Evolutionary conservation across 169 alveolate genomes (phyloP).

Genomic region (Pseudocohnilembus persalinus): DNA sequence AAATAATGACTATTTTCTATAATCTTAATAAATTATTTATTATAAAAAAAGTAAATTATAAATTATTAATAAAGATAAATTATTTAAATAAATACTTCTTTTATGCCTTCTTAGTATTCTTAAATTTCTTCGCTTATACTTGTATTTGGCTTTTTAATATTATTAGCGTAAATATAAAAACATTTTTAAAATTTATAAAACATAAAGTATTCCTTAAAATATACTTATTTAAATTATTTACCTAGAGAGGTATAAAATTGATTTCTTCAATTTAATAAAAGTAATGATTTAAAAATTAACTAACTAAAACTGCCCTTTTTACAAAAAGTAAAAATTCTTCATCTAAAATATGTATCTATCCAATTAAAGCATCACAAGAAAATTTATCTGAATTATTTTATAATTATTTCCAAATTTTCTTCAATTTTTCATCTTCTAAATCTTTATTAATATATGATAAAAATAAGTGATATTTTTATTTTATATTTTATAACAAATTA

Average conservation of each 20-base stretch:
- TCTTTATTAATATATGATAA: background rate
- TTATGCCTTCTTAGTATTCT: background rate
- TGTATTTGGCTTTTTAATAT: background rate
- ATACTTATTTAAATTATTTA: too few relatives aligned
- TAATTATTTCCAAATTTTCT: background rate
- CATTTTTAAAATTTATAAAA: too few relatives aligned
- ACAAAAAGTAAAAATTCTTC: background rate
- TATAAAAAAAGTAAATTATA: too few relatives aligned
- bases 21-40: background rate
- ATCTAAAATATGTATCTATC: background rate
- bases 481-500: too few relatives aligned
- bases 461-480: background rate
- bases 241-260: background rate
- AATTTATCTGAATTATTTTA: background rate
- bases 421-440: too few relatives aligned
- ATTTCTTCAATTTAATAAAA: background rate
- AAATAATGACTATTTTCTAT: background rate
- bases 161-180: too few relatives aligned
- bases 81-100: background rate
- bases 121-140: too few relatives aligned
- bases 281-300: background rate
- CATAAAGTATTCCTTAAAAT: too few relatives aligned
- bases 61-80: too few relatives aligned
- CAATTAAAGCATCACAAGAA: background rate
- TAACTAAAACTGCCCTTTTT: background rate